A percentile compares a stretch with the other conserved stretches of the same genome.
phyloP scores from a whole-genome alignment of 257 asterid species.

The Lithospermum erythrorhizon region DNA sequence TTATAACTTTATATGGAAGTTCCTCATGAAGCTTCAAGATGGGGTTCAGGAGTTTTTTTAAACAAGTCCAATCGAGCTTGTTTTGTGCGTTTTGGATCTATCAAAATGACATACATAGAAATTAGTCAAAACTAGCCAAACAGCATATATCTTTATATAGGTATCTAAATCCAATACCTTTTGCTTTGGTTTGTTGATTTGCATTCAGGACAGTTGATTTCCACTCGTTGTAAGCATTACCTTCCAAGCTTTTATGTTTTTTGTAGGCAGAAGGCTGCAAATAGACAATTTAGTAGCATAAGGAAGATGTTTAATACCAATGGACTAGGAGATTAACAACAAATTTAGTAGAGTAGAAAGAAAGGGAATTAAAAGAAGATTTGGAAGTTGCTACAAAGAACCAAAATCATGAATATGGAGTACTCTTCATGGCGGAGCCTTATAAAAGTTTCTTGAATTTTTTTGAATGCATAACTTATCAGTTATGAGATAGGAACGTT shows the following conservation, averaged over 20 bases:
- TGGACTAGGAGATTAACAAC: neutral
- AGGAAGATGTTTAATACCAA: neutral
- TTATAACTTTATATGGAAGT: neutral
- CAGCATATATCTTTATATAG: neutral
- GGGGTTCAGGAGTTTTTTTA: conserved; percentile 40
- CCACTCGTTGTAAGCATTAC: conserved; percentile 50
- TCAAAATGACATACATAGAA: conserved; percentile 2
- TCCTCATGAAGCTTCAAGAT: conserved; percentile 34
- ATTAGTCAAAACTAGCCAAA: conserved; percentile 5
- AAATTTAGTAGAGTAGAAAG: neutral
- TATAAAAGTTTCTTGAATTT: no score
- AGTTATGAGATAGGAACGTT: no score
- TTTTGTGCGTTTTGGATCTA: conserved; percentile 51
- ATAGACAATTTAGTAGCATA: neutral
- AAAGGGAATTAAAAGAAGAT: no score
- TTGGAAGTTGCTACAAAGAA: no score
- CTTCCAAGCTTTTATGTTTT: conserved; percentile 58
- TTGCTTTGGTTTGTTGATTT: conserved; percentile 29
- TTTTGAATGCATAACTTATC: no score
- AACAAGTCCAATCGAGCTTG: conserved; percentile 57
- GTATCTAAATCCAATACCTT: conserved; percentile 30
- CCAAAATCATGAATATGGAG: no score
- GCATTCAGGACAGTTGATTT: conserved; percentile 63
- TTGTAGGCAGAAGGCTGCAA: conserved; percentile 68
- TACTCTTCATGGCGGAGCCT: no score